Conservation (phyloP, 129 eudicot genomes). For the Smallanthus sonchifolius region DNA sequence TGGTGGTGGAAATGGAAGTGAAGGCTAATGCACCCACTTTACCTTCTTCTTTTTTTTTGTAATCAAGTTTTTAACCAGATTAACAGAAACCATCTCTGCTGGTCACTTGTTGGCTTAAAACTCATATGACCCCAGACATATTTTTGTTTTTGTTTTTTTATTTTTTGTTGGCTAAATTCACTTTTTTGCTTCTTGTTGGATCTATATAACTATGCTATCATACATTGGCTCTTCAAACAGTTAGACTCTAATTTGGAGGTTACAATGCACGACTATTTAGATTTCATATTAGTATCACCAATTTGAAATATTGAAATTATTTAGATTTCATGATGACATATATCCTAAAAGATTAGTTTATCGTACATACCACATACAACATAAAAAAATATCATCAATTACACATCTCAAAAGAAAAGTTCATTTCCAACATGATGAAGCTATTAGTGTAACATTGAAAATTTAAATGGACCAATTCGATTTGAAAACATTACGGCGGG, state of each 20-base stretch:
- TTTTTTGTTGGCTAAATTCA: background rate
- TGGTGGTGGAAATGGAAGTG: background rate
- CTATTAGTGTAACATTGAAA: no score
- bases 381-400: no score
- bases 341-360: no score
- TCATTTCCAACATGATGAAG: no score
- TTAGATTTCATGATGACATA: no score
- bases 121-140: background rate
- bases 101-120: background rate
- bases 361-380: no score
- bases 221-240: background rate
- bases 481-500: no score
- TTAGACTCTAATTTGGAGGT: background rate
- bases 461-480: no score
- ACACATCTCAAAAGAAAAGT: no score
- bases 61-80: background rate
- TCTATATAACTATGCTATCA: background rate
- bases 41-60: background rate
- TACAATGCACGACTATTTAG: no score
- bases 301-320: no score
- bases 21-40: constrained; percentile 1
- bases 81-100: background rate
- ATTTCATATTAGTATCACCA: no score
- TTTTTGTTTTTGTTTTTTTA: background rate
- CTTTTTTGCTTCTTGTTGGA: background rate